Evolutionary conservation across 768 basidiomycete species (phyloP).

Genomic region (Leucocoprinus leucothites): DNA sequence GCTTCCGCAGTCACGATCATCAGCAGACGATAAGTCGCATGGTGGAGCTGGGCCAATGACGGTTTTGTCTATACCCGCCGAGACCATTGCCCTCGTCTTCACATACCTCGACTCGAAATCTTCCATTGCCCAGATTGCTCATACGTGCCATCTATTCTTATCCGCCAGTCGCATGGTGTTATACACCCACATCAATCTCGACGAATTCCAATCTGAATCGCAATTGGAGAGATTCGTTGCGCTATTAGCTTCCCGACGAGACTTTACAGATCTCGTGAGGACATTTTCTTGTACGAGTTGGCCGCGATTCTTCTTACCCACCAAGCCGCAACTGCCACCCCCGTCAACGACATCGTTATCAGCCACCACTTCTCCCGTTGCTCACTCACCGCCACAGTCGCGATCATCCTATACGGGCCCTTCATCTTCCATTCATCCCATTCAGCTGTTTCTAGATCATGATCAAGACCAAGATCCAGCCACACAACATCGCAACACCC

Average conservation of each 20-base stretch:
- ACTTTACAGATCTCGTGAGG: constrained; percentile 38
- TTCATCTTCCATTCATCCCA: no score
- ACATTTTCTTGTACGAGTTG: constrained; percentile 39
- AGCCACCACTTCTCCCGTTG: background rate
- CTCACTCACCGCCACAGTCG: background rate
- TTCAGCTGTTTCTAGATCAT: background rate
- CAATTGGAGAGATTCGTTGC: constrained; percentile 34
- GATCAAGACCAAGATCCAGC: constrained; percentile 12
- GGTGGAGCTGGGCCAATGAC: background rate
- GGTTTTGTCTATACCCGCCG: constrained; percentile 24
- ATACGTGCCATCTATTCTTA: constrained; percentile 31
- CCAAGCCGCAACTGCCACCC: background rate
- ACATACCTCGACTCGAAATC: constrained; percentile 28
- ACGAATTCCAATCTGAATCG: constrained; percentile 21
- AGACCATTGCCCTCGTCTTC: constrained; percentile 32
- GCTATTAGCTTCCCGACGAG: constrained; percentile 33
- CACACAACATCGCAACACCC: constrained; percentile 23
- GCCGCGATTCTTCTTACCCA: constrained; percentile 35
- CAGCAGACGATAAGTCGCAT: no score
- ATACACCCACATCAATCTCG: constrained; percentile 33
- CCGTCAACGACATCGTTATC: background rate
- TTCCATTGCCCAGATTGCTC: constrained; percentile 25
- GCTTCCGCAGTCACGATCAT: background rate
- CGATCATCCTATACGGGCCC: no score
- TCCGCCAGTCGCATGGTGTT: constrained; percentile 28